phyloP scores from a whole-genome alignment of 768 basidiomycete genomes.

The Panaeolus papilionaceus region DNA sequence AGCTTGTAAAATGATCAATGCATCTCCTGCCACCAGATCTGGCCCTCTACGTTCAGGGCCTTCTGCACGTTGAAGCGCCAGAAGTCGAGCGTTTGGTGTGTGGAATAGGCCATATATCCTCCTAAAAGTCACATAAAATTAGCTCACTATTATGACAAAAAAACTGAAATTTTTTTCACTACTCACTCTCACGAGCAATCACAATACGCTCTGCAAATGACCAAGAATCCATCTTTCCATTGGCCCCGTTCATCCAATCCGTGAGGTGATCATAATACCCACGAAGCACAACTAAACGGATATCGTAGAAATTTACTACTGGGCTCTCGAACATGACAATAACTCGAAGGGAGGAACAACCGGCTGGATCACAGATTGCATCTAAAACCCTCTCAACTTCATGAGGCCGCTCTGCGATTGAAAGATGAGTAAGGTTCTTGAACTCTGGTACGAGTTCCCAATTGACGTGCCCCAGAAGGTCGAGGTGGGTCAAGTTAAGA shows the following conservation, averaged over 20 bases:
- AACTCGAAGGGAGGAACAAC: not conserved
- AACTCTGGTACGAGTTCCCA: not conserved
- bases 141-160: no score
- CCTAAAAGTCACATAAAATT: no score
- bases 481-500: not conserved
- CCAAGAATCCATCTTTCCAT: constrained; percentile 2
- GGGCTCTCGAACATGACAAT: not conserved
- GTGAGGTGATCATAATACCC: not conserved
- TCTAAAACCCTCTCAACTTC: not conserved
- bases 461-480: not conserved
- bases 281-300: not conserved
- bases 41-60: no score
- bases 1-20: no score
- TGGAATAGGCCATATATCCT: no score
- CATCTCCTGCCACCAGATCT: no score
- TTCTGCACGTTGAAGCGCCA: no score
- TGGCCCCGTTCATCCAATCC: constrained; percentile 1
- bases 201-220: constrained; percentile 2
- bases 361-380: not conserved
- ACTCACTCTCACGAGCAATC: not conserved
- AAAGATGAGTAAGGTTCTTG: constrained; percentile 3
- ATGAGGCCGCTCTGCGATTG: constrained; percentile 5
- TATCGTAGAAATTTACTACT: not conserved
- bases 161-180: no score
- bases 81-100: no score